These are phyloP conservation scores for Cucurbita ficifolia DNA, from an alignment of 306 rosid species.

Conservation along the genomic window DNA sequence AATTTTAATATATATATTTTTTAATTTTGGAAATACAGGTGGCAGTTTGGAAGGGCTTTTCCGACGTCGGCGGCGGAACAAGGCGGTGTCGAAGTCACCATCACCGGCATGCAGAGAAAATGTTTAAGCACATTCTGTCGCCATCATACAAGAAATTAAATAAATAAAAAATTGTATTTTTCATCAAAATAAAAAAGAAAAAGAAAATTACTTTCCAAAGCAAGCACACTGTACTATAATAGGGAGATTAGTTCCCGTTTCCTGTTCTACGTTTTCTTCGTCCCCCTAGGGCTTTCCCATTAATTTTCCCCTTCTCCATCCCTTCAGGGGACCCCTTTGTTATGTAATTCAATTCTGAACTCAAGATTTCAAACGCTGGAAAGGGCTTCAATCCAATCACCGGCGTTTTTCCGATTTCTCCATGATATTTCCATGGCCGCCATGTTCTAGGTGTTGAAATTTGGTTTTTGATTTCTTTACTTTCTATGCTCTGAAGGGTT, in stretches of 20 bases:
- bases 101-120: too few species aligned
- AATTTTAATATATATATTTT: too few species aligned
- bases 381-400: not conserved
- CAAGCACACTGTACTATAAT: not conserved
- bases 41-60: too few species aligned
- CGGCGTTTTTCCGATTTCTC: not conserved
- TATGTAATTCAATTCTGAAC: not conserved
- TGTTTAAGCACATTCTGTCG: too few species aligned
- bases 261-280: not conserved
- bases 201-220: not conserved
- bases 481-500: not conserved
- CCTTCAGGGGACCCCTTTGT: not conserved
- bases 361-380: not conserved
- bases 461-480: not conserved
- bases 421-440: not conserved
- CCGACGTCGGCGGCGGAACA: too few species aligned
- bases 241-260: not conserved
- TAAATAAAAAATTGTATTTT: not conserved
- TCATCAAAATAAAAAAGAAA: not conserved
- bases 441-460: not conserved
- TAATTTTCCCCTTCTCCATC: not conserved
- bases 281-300: conserved; percentile 7
- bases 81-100: too few species aligned
- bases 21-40: too few species aligned
- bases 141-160: too few species aligned